Evolutionary conservation across 2,329 filamentous ascomycete species (phyloP), one percentile per base, ranked within the genome.

Genomic region (Dactylellina drechsleri): DNA sequence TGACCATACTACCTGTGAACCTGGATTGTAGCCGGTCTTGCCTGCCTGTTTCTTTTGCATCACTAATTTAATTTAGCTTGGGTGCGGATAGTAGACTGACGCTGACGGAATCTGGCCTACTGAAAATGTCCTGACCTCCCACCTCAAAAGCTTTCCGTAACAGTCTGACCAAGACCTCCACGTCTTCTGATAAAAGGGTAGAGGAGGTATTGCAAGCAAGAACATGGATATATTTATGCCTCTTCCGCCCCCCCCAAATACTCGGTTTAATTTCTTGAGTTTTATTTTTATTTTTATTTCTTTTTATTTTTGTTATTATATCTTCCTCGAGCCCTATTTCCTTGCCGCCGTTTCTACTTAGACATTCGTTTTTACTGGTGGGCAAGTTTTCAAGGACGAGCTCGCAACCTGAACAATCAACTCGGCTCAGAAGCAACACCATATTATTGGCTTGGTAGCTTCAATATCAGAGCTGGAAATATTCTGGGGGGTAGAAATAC

Each of bases 221-320:
- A 65, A 65, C 71, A 75, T 75, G 71, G 71, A 75, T 75, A 75
- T 75, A 75, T 75, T 68, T 75, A 75, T 68, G 71, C 58, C 43
- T 62, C 58, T 20, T 67, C 58, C 65, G 58, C 71, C 71, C 71
- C 64, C 64, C 71, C 65, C 41, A 60, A 67, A 67, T 50, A 58
- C 57, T 52, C 58, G 56, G 40, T 58, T 74, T 49, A 50, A 28
- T 58, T 57, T 52, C 20, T 41, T 67, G 13, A 52, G 15, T 36
- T 36, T 36, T 36, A 40, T 28, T n/a, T 16, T 23, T n/a, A 47
- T 52, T 53, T 52, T 53, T 5, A 13, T 13, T 49, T 57, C 50
- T 53, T 45, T 61, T 61, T 62, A 70, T 62, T 47, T 61, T 47
- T 36, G 31, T 36, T 36, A 36, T 62, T 68, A 75, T 68, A 67